Percentiles rank a stretch among this genome's conserved stretches.
phyloP scores from a whole-genome alignment of 768 basidiomycete species.

The Tylopilus subfusipes region DNA sequence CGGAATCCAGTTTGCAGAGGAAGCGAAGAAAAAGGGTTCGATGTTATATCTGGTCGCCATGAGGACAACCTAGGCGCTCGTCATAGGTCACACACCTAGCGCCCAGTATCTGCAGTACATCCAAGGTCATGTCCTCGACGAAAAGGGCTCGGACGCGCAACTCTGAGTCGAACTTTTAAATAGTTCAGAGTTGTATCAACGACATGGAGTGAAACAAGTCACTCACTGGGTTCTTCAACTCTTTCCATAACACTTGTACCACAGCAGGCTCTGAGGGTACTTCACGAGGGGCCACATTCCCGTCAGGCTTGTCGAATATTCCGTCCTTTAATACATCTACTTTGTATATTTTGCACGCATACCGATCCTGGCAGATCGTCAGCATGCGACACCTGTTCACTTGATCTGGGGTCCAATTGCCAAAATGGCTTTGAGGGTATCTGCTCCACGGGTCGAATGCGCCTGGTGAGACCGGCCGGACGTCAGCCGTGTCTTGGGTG shows the following conservation, averaged over 20 bases:
- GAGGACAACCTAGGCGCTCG: not conserved
- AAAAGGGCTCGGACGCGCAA: constrained; percentile 35
- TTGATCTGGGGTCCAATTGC: constrained; percentile 35
- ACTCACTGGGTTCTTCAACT: no score
- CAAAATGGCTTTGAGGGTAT: constrained; percentile 32
- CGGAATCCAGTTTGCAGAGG: no score
- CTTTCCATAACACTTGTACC: no score
- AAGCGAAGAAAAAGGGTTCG: no score
- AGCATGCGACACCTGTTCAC: constrained; percentile 30
- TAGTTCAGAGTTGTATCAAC: not conserved
- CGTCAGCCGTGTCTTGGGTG: constrained; percentile 18
- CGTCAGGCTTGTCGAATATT: constrained; percentile 13
- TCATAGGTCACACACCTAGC: constrained; percentile 27
- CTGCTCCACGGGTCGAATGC: constrained; percentile 11
- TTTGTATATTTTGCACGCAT: constrained; percentile 19
- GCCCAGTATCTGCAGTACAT: constrained; percentile 37
- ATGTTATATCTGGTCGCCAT: constrained; percentile 32
- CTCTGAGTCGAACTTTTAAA: constrained; percentile 17
- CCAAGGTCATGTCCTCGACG: no score
- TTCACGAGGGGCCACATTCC: no score
- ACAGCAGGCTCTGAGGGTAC: no score
- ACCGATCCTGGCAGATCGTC: constrained; percentile 13
- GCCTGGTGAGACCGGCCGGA: constrained; percentile 5
- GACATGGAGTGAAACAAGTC: not conserved
- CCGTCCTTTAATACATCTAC: constrained; percentile 20